Percentiles rank a stretch among this genome's conserved stretches.
These are phyloP conservation scores for Alternaria viburni DNA, from an alignment of 2,329 filamentous ascomycete genomes.

Conservation along the genomic window DNA sequence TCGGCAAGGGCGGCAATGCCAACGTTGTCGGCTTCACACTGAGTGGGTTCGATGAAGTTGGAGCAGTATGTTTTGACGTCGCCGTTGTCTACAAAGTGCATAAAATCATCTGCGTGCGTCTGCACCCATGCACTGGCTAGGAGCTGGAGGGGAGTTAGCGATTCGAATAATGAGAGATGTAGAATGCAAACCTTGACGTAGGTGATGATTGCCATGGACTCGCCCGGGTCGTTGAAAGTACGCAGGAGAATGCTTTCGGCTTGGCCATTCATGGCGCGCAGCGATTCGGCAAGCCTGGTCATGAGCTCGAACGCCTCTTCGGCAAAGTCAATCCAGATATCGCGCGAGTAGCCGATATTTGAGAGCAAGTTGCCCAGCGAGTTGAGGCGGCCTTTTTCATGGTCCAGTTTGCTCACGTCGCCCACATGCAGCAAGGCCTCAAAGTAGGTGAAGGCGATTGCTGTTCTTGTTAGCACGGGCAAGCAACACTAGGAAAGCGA, in stretches of 20 bases:
- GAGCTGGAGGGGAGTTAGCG: conserved; percentile 59
- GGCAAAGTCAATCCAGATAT: conserved; percentile 82
- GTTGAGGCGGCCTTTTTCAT: conserved; percentile 74
- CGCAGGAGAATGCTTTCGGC: conserved; percentile 62
- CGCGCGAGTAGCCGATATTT: conserved; percentile 70
- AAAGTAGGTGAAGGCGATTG: conserved; percentile 91
- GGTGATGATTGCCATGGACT: conserved; percentile 80
- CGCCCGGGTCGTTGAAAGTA: conserved; percentile 74
- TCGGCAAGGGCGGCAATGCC: conserved; percentile 79
- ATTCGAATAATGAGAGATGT: not conserved
- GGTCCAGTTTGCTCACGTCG: conserved; percentile 68
- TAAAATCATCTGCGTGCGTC: conserved; percentile 71
- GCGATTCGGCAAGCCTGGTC: conserved; percentile 64
- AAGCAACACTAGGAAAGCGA: not conserved
- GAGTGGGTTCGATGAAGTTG: conserved; percentile 73
- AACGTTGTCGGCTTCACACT: conserved; percentile 89
- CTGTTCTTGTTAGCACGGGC: conserved; percentile 58
- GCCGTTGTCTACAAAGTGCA: conserved; percentile 66
- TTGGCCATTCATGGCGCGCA: conserved; percentile 60
- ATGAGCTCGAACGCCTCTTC: conserved; percentile 76
- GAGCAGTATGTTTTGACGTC: conserved; percentile 73
- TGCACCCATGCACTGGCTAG: conserved; percentile 87
- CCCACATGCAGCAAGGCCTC: conserved; percentile 77
- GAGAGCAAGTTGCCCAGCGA: conserved; percentile 74
- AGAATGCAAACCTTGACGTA: conserved; percentile 68